phyloP scores from a whole-genome alignment of 192 early-diverging fungal species.

The Coemansia sp. region DNA sequence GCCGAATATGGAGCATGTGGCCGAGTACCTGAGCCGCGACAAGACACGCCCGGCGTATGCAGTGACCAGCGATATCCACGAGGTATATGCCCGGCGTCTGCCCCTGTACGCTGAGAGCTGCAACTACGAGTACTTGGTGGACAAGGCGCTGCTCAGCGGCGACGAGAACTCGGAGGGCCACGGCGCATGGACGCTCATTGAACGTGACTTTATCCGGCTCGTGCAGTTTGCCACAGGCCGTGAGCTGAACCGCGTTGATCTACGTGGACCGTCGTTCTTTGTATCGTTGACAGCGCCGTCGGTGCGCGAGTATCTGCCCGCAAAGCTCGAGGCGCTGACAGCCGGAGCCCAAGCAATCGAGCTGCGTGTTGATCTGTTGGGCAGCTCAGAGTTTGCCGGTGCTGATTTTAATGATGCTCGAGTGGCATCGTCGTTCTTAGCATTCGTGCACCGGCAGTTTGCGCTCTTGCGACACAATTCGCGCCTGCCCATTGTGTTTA shows the following conservation, averaged over 20 bases:
- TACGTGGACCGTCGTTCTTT: conserved; percentile 68
- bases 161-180: conserved; percentile 8
- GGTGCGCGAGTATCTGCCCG: conserved; percentile 55
- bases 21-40: conserved; percentile 77
- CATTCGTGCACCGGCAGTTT: conserved; percentile 78
- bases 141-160: conserved; percentile 38
- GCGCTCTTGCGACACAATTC: conserved; percentile 66
- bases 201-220: conserved; percentile 73
- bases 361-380: conserved; percentile 82
- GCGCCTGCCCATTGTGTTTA: conserved; percentile 85
- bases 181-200: conserved; percentile 68
- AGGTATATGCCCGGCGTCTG: conserved; percentile 77
- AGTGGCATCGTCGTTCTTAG: conserved; percentile 40
- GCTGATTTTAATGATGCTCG: conserved; percentile 19
- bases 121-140: conserved; percentile 79
- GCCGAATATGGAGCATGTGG: conserved; percentile 75
- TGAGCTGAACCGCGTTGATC: conserved; percentile 35
- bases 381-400: conserved; percentile 41
- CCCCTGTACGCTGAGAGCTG: conserved; percentile 77
- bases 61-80: conserved; percentile 66
- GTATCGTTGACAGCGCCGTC: conserved; percentile 81
- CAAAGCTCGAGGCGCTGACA: conserved; percentile 61
- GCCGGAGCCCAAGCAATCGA: conserved; percentile 89
- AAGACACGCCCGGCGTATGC: conserved; percentile 80
- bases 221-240: conserved; percentile 63